Conservation (phyloP, 257 asterid species). For the Hygrophila difformis region DNA sequence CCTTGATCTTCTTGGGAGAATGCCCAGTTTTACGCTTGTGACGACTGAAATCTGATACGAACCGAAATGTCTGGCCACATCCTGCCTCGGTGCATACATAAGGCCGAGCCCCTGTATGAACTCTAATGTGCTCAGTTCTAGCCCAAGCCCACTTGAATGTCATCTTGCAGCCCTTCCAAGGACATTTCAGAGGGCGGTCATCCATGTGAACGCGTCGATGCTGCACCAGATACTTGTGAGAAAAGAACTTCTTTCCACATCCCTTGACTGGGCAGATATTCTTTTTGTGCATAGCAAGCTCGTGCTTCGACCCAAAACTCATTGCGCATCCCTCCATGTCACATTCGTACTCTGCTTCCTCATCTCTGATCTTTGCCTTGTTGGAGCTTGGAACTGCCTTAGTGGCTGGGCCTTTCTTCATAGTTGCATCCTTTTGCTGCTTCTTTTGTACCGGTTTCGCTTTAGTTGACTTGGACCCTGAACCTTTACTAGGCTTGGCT, state of each 20-base stretch:
- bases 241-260: conserved; percentile 91
- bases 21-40: conserved; percentile 99
- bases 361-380: conserved; percentile 35
- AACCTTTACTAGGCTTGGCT: conserved; percentile 31
- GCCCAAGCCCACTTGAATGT: conserved; percentile 99
- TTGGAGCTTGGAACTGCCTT: conserved; percentile 20
- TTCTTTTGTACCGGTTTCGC: conserved; percentile 31
- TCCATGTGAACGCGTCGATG: conserved; percentile 95
- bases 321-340: conserved; percentile 86
- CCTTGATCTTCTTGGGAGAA: conserved; percentile 52
- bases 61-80: conserved; percentile 91
- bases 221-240: conserved; percentile 94
- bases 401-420: conserved; percentile 31
- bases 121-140: conserved; percentile 89
- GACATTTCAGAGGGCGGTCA: conserved; percentile 95
- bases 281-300: conserved; percentile 60
- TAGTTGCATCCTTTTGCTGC: conserved; percentile 26
- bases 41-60: conserved; percentile 98
- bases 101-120: conserved; percentile 96
- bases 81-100: conserved; percentile 74
- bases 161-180: conserved; percentile 99
- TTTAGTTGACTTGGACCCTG: conserved; percentile 26
- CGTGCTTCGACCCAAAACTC: conserved; percentile 75
- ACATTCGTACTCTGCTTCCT: conserved; percentile 54
- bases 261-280: conserved; percentile 87